Conservation (phyloP, 73 alveolate genomes). For the Paramecium tetraurelia region DNA sequence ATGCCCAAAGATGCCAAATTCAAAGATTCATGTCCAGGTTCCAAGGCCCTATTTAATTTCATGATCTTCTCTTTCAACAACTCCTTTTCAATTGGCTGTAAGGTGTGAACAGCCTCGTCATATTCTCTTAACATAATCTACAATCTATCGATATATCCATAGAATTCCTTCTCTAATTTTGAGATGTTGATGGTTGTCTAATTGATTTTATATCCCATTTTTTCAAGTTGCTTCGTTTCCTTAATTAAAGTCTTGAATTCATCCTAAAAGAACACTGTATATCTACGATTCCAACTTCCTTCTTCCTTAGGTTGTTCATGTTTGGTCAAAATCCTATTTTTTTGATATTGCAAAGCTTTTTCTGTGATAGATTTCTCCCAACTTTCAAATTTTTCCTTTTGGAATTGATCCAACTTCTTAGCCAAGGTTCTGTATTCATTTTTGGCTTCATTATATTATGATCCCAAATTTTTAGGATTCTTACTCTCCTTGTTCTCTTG, state of each 20-base stretch:
- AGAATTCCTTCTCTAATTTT: slow-evolving; percentile 86
- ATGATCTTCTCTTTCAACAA: slow-evolving; percentile 52
- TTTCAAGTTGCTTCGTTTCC: slow-evolving; percentile 92
- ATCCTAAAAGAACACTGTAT: slow-evolving; percentile 88
- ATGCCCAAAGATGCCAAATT: slow-evolving; percentile 96
- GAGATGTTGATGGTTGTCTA: slow-evolving; percentile 93
- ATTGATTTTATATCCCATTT: slow-evolving; percentile 83
- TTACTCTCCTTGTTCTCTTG: slow-evolving; percentile 54
- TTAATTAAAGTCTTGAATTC: slow-evolving; percentile 88
- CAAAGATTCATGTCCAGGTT: slow-evolving; percentile 89
- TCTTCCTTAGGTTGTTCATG: neutral
- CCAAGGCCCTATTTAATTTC: slow-evolving; percentile 71
- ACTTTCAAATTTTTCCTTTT: slow-evolving; percentile 82
- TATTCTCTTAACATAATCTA: slow-evolving; percentile 90
- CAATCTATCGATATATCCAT: slow-evolving; percentile 87
- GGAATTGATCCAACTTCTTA: slow-evolving; percentile 85
- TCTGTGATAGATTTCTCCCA: slow-evolving; percentile 91
- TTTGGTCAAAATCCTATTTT: neutral
- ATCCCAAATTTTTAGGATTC: slow-evolving; percentile 59
- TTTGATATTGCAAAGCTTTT: slow-evolving; percentile 74
- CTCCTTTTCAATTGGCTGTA: slow-evolving; percentile 84
- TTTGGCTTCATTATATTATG: slow-evolving; percentile 74
- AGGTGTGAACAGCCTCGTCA: slow-evolving; percentile 81
- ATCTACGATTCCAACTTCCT: slow-evolving; percentile 39
- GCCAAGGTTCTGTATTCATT: slow-evolving; percentile 89